Conservation (phyloP, 176 grass and related monocot genomes). For the Hyparrhenia diplandra region DNA sequence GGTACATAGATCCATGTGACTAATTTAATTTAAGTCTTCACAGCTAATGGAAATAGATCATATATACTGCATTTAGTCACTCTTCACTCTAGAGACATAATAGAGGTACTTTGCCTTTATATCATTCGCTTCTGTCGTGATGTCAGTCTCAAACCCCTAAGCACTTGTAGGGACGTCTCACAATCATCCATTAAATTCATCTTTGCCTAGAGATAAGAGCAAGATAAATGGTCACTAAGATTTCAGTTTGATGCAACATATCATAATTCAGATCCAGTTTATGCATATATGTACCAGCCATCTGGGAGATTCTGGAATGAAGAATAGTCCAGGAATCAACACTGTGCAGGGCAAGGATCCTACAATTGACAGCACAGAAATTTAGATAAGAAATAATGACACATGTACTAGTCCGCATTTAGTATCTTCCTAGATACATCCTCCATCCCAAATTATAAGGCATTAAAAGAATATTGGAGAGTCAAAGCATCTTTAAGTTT, state of each 20-base stretch:
- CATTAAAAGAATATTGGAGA: too few relatives aligned
- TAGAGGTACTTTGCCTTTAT: conserved; percentile 63
- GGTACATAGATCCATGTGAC: neutral
- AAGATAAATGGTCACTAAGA: neutral
- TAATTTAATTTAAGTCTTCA: neutral
- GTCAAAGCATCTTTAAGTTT: too few relatives aligned
- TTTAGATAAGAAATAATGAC: conserved; percentile 6
- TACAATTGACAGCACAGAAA: conserved; percentile 31
- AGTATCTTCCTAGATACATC: neutral
- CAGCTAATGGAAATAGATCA: neutral
- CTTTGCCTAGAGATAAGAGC: conserved; percentile 66
- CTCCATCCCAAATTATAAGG: too few relatives aligned
- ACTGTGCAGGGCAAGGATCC: conserved; percentile 81
- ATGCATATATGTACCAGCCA: conserved; percentile 73
- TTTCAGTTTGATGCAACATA: conserved; percentile 11
- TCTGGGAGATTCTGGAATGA: conserved; percentile 96
- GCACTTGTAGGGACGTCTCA: conserved; percentile 81
- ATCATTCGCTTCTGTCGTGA: conserved; percentile 76
- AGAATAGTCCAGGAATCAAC: conserved; percentile 89
- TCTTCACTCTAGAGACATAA: neutral
- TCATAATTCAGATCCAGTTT: neutral
- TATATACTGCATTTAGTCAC: neutral
- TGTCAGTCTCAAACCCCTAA: conserved; percentile 98
- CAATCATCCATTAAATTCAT: conserved; percentile 90
- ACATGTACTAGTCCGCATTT: neutral